Evolutionary conservation across 495 filamentous ascomycete species (phyloP).

Genomic region (Penicillium dipodomyicola): DNA sequence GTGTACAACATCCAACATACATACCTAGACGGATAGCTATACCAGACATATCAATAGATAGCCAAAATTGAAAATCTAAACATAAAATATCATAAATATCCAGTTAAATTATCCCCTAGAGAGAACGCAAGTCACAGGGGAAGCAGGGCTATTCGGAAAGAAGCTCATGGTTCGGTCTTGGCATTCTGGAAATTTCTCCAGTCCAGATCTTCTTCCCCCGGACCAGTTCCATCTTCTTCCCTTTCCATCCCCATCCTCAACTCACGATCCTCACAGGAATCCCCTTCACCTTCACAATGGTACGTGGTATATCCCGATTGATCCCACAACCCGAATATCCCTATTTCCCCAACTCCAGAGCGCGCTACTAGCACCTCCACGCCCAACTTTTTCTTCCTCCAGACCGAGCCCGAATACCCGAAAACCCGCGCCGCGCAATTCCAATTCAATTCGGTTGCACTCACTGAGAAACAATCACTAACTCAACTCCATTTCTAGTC

Average conservation of each 20-base stretch:
- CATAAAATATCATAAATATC: not conserved
- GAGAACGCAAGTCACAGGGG: not conserved
- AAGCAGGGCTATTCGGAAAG: conserved; percentile 16
- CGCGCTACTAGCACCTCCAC: not conserved
- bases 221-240: conserved; percentile 30
- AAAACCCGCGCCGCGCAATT: not conserved
- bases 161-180: conserved; percentile 40
- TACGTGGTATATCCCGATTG: conserved; percentile 20
- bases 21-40: not conserved
- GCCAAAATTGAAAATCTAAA: not conserved
- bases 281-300: conserved; percentile 25
- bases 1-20: conserved; percentile 1
- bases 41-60: not conserved
- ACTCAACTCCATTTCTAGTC: conserved; percentile 27
- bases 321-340: not conserved
- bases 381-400: conserved; percentile 12
- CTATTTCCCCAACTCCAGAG: not conserved
- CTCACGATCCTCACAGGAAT: conserved; percentile 29
- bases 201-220: conserved; percentile 40
- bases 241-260: conserved; percentile 32
- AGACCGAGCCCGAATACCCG: conserved; percentile 10
- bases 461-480: not conserved
- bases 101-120: not conserved
- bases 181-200: conserved; percentile 58
- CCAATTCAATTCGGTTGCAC: not conserved